Evolutionary conservation across 331 rosid species (phyloP).

Genomic region (Quercus lobata): DNA sequence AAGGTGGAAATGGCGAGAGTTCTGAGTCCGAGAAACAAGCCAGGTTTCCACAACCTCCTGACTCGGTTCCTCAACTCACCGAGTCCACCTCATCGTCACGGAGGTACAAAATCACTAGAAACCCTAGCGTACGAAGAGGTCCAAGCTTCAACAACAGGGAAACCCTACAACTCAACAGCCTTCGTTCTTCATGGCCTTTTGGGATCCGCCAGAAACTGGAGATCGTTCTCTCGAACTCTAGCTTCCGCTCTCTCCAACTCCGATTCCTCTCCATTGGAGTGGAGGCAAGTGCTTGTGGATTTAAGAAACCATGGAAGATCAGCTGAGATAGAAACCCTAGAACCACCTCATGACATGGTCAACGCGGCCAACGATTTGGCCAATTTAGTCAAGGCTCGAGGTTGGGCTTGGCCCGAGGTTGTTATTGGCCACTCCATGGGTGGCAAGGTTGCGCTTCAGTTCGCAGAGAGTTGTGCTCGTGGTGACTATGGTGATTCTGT

Average conservation of each 20-base stretch:
- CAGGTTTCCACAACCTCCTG: conserved; percentile 15
- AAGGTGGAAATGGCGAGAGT: conserved; percentile 40
- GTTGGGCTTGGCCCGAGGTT: conserved; percentile 95
- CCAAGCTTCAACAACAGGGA: conserved; percentile 15
- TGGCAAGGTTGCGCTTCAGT: conserved; percentile 83
- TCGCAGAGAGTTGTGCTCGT: conserved; percentile 49
- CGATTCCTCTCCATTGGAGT: conserved; percentile 56
- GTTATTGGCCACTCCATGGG: conserved; percentile 92
- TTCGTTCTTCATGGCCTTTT: conserved; percentile 81
- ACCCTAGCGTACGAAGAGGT: conserved; percentile 86
- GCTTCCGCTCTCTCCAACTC: conserved; percentile 55
- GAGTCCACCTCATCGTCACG: conserved; percentile 2
- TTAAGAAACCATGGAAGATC: conserved; percentile 89
- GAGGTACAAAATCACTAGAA: conserved; percentile 30
- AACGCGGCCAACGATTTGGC: conserved; percentile 79
- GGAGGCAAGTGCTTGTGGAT: conserved; percentile 89
- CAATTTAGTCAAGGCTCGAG: conserved; percentile 53
- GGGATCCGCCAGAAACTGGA: conserved; percentile 87
- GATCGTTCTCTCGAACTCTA: conserved; percentile 72
- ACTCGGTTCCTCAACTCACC: conserved; percentile 50
- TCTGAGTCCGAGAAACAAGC: conserved; percentile 40
- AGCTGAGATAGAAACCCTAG: conserved; percentile 43
- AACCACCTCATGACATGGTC: conserved; percentile 69
- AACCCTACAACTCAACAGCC: conserved; percentile 67
- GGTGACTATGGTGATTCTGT: conserved; percentile 71